phyloP scores from a whole-genome alignment of 2,329 filamentous ascomycete genomes.

The Amylocarpus encephaloides region DNA sequence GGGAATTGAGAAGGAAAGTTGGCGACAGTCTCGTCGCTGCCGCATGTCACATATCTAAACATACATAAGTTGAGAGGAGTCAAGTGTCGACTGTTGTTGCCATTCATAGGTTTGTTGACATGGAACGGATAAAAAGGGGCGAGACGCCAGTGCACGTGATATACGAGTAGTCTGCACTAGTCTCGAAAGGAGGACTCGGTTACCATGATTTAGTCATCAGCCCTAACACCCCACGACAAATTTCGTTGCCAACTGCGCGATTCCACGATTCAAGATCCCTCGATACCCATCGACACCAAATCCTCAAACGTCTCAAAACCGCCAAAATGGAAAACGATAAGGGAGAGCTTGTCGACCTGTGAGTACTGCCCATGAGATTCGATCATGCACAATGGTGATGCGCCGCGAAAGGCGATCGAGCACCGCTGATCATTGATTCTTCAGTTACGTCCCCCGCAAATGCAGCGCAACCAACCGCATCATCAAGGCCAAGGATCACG shows the following conservation, averaged over 20 bases:
- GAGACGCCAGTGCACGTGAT: constrained; percentile 2
- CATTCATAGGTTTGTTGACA: too few species aligned
- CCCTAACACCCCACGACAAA: not conserved
- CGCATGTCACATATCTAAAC: constrained; percentile 6
- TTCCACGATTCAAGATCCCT: constrained; percentile 6
- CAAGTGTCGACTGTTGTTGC: too few species aligned
- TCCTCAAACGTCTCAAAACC: constrained; percentile 31
- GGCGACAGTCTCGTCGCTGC: constrained; percentile 21
- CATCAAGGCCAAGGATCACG: constrained; percentile 99
- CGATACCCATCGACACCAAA: constrained; percentile 10
- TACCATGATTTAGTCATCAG: too few species aligned
- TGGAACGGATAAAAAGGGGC: too few species aligned
- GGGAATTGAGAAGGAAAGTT: constrained; percentile 14
- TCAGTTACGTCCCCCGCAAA: constrained; percentile 95
- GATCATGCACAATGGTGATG: too few species aligned
- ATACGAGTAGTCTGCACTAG: too few species aligned
- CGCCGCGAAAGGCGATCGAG: not conserved
- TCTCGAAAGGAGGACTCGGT: too few species aligned
- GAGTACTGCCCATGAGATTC: constrained; percentile 38
- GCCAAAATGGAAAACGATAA: constrained; percentile 99
- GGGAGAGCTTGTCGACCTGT: constrained; percentile 99
- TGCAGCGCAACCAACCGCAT: constrained; percentile 99
- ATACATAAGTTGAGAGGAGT: not conserved
- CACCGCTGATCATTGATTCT: constrained; percentile 6
- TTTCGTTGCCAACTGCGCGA: constrained; percentile 1